These are phyloP conservation scores for Nakazawaea holstii DNA, from an alignment of 805 yeast species.

Conservation along the genomic window DNA sequence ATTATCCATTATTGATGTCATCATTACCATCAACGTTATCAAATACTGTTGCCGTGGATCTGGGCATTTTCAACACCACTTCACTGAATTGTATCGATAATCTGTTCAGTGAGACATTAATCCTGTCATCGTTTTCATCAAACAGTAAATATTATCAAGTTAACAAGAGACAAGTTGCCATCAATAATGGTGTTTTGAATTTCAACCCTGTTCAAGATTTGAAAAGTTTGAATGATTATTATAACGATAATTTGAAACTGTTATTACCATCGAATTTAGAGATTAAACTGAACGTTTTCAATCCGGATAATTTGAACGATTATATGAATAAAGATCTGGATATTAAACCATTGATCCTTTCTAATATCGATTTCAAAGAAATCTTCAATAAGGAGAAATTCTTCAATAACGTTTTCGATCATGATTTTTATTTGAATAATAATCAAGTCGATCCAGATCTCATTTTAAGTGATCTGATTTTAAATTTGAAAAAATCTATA, in stretches of 20 bases:
- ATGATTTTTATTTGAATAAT: constrained; percentile 3
- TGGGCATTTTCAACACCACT: no score
- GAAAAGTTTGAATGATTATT: not conserved
- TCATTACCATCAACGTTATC: not conserved
- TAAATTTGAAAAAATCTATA: not conserved
- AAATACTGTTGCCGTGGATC: not conserved
- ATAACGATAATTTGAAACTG: not conserved
- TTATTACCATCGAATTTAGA: not conserved
- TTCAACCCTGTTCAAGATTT: constrained; percentile 5
- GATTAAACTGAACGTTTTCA: not conserved
- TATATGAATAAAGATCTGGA: constrained; percentile 5
- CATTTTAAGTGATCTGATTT: constrained; percentile 7
- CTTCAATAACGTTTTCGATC: constrained; percentile 10
- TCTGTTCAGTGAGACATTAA: constrained; percentile 3
- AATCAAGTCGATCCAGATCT: constrained; percentile 10
- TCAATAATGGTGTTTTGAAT: constrained; percentile 5
- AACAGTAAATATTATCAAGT: constrained; percentile 7
- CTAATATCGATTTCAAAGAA: not conserved
- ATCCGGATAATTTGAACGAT: not conserved
- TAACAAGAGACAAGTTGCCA: not conserved
- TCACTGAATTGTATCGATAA: not conserved
- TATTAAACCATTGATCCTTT: not conserved
- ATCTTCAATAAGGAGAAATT: constrained; percentile 9
- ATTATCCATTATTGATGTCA: constrained; percentile 5
- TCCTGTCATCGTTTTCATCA: constrained; percentile 4